Evolutionary conservation across 2,329 filamentous ascomycete species (phyloP).

Genomic region (Endocalyx cinctus): DNA sequence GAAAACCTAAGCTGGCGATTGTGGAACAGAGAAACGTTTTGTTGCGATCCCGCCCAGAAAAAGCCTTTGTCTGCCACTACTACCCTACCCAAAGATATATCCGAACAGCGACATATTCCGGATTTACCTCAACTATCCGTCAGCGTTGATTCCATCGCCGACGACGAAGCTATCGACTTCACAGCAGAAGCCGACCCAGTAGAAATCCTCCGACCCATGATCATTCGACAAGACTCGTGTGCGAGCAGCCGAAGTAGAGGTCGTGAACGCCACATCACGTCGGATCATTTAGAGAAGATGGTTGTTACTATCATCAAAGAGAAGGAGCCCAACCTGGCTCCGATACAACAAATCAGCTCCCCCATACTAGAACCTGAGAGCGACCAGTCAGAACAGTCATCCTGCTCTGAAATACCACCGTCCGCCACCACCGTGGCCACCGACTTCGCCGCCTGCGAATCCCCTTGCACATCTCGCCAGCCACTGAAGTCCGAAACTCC

Average conservation of each 20-base stretch:
- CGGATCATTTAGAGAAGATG: slow-evolving; percentile 88
- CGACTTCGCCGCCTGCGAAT: slow-evolving; percentile 21
- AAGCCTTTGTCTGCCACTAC: slow-evolving; percentile 40
- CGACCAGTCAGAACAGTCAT: slow-evolving; percentile 33
- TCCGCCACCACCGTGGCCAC: slow-evolving; percentile 29
- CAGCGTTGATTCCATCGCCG: slow-evolving; percentile 69
- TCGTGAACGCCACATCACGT: slow-evolving; percentile 85
- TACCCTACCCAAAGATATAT: slow-evolving; percentile 47
- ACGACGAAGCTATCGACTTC: slow-evolving; percentile 63
- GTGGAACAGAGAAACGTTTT: slow-evolving; percentile 92
- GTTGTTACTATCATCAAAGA: slow-evolving; percentile 89
- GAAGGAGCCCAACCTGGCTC: slow-evolving; percentile 61
- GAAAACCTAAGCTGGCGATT: slow-evolving; percentile 96
- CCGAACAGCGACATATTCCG: slow-evolving; percentile 35
- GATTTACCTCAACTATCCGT: slow-evolving; percentile 69
- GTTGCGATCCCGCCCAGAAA: slow-evolving; percentile 63
- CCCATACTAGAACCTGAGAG: slow-evolving; percentile 39
- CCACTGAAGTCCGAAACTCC: slow-evolving; percentile 43
- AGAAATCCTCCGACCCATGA: slow-evolving; percentile 61
- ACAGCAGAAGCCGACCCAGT: slow-evolving; percentile 49
- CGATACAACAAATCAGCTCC: slow-evolving; percentile 41
- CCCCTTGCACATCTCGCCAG: slow-evolving; percentile 34
- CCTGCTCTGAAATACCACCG: slow-evolving; percentile 54
- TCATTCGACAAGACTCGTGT: slow-evolving; percentile 67
- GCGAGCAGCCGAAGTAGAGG: slow-evolving; percentile 66